Base-by-base conservation (phyloP, 805 yeast species). In the Yarrowia sp. region DNA sequence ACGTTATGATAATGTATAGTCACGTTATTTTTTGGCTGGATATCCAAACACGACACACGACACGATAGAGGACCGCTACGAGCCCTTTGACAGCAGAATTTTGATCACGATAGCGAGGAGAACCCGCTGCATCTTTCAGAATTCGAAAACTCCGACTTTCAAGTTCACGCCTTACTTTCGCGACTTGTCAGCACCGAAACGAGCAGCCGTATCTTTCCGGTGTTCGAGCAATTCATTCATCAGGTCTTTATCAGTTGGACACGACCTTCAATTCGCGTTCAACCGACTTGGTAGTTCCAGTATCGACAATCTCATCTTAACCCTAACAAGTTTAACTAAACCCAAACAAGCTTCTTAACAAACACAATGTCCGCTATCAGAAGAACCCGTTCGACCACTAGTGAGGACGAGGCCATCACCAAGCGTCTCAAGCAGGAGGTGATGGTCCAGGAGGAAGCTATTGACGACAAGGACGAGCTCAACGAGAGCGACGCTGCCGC, bases 401-500 rank as follows among this genome's bases (percentile, higher is more conserved):
- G 24, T 12, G 61, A 52, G 11, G 61, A 52, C 35, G 61, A 52
- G 17, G 44, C 33, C n/a, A 52, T 52, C n/a, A 52, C 61, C 19
- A 58, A 58, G 14, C 48, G 63, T 16, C 51, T 58, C 24, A 58
- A 58, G n/a, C 49, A 58, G 32, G 63, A 58, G 19, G 51, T 41
- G 24, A 28, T 43, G 51, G 51, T 58, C 10, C 24, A 14, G 12
- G 63, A 58, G 30, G 48, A 40, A 38, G 63, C 63, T n/a, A 58
- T 58, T 32, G 63, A 58, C 24, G 51, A 54, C 36, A 54, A 58
- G 16, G 63, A 33, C 40, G 63, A 63, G 51, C 33, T 54, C 28
- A 54, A 52, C 35, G 66, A 56, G 66, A 19, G 65, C 32, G 64
- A 56, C 14, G 66, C 66, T 4, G 66, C 64, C 8, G 66, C 66